Percentiles rank a stretch among this genome's conserved stretches.
phyloP scores from a whole-genome alignment of 2,329 filamentous ascomycete species.

The Hymenoscyphus salicellus region DNA sequence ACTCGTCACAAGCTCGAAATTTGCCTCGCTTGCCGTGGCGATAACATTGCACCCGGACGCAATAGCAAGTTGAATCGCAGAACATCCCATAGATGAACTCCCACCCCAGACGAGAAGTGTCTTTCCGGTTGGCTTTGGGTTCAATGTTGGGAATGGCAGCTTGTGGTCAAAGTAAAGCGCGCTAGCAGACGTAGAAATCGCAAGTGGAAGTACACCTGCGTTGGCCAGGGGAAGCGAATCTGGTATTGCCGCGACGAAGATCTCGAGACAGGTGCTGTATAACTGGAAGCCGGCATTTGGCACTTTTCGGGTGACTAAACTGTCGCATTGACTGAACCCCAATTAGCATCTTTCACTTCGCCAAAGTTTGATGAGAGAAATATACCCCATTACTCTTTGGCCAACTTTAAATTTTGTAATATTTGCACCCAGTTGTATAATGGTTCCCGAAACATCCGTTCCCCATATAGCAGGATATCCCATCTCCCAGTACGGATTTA shows the following conservation, averaged over 20 bases:
- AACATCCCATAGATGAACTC: conserved; percentile 46
- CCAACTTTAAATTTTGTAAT: conserved; percentile 43
- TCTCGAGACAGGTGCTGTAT: conserved; percentile 31
- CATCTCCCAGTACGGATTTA: not conserved
- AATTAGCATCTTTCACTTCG: not conserved
- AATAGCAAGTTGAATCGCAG: conserved; percentile 47
- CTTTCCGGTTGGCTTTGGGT: conserved; percentile 7
- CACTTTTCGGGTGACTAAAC: conserved; percentile 12
- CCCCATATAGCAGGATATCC: conserved; percentile 29
- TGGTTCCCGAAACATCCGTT: conserved; percentile 30
- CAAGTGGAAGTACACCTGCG: conserved; percentile 37
- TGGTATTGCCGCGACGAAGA: conserved; percentile 33
- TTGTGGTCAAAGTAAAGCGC: conserved; percentile 13
- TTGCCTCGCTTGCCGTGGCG: conserved; percentile 37
- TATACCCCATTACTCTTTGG: conserved; percentile 34
- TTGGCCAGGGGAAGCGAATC: conserved; percentile 34
- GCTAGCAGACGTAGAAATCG: conserved; percentile 30
- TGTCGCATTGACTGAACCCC: no score
- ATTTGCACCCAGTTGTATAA: conserved; percentile 41
- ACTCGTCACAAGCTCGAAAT: conserved; percentile 41
- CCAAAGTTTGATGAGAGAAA: no score
- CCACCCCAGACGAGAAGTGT: conserved; percentile 48
- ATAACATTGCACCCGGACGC: conserved; percentile 39
- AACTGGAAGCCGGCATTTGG: conserved; percentile 35
- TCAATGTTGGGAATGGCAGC: conserved; percentile 6